Percentiles rank a stretch among this genome's conserved stretches.
Evolutionary conservation across 768 basidiomycete genomes (phyloP).

Genomic region (Ramaria sp.): DNA sequence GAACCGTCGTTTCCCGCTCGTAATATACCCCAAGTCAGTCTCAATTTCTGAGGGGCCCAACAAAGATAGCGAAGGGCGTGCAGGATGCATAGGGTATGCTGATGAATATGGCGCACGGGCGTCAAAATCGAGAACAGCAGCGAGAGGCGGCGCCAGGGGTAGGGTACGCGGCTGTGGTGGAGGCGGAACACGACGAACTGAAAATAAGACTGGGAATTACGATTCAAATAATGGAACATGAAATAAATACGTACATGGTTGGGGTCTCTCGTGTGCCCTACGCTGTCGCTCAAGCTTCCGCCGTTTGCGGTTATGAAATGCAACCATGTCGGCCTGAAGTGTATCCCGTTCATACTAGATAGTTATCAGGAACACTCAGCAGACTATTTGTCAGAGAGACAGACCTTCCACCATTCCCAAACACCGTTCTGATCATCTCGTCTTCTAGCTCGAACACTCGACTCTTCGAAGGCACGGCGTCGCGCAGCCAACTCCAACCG

Average conservation of each 20-base stretch:
- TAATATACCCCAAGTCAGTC: conserved; percentile 17
- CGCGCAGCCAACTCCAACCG: conserved; percentile 71
- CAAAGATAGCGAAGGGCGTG: conserved; percentile 20
- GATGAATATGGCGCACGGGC: conserved; percentile 25
- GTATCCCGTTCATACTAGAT: conserved; percentile 62
- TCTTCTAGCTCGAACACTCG: conserved; percentile 48
- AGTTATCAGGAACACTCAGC: neutral
- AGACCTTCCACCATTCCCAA: conserved; percentile 90
- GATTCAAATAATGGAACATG: neutral
- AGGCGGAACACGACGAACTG: conserved; percentile 54
- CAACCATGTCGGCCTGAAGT: conserved; percentile 78
- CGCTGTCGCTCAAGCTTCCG: conserved; percentile 79
- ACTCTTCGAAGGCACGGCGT: conserved; percentile 58
- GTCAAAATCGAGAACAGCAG: conserved; percentile 50
- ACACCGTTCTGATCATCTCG: conserved; percentile 63
- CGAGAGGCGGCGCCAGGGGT: conserved; percentile 47
- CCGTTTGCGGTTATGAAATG: conserved; percentile 81
- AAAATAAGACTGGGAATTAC: neutral
- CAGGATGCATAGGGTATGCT: conserved; percentile 17
- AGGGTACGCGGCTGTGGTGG: conserved; percentile 31
- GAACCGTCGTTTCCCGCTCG: conserved; percentile 3
- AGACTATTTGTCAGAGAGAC: conserved; percentile 14
- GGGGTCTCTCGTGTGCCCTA: conserved; percentile 64
- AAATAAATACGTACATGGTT: conserved; percentile 42
- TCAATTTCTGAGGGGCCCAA: conserved; percentile 21